Conservation (phyloP, 306 rosid genomes). For the Lathyrus tuberosus region DNA sequence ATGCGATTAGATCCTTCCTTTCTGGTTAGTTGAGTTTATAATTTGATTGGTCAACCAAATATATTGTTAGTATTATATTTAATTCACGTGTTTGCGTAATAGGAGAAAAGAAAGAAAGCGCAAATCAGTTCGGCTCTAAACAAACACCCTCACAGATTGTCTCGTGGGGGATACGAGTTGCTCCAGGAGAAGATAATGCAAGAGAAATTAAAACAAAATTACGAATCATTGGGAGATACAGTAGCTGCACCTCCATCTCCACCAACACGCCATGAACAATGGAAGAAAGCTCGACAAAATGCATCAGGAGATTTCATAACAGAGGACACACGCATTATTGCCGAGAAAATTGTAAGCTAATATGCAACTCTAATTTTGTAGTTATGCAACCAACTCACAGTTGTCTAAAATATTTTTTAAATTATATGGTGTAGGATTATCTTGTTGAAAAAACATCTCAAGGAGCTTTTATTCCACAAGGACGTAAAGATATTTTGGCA, state of each 20-base stretch:
- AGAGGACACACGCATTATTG: slow-evolving; percentile 13
- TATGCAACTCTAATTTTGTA: neutral
- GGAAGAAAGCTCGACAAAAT: slow-evolving; percentile 21
- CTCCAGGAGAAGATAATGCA: slow-evolving; percentile 17
- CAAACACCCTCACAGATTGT: slow-evolving; percentile 17
- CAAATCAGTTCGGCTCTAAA: neutral
- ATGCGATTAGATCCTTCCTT: slow-evolving; percentile 1
- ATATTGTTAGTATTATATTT: neutral
- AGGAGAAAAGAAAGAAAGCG: slow-evolving; percentile 10
- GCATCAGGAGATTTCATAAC: slow-evolving; percentile 11
- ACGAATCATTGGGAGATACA: neutral
- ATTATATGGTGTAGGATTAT: slow-evolving; percentile 5
- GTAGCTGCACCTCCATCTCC: slow-evolving; percentile 27
- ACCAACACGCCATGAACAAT: slow-evolving; percentile 8
- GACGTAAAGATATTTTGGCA: slow-evolving; percentile 13
- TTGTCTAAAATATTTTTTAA: neutral
- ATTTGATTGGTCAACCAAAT: slow-evolving; percentile 14
- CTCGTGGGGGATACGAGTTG: slow-evolving; percentile 25
- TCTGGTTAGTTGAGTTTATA: slow-evolving; percentile 4
- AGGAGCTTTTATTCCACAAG: slow-evolving; percentile 17
- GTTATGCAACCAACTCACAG: neutral
- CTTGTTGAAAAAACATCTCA: slow-evolving; percentile 13
- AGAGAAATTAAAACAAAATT: neutral
- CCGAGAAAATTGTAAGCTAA: slow-evolving; percentile 14
- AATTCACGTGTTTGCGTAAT: neutral